These are phyloP conservation scores for Penicillium crustosum DNA, from an alignment of 2,329 filamentous ascomycete species.

Conservation along the genomic window DNA sequence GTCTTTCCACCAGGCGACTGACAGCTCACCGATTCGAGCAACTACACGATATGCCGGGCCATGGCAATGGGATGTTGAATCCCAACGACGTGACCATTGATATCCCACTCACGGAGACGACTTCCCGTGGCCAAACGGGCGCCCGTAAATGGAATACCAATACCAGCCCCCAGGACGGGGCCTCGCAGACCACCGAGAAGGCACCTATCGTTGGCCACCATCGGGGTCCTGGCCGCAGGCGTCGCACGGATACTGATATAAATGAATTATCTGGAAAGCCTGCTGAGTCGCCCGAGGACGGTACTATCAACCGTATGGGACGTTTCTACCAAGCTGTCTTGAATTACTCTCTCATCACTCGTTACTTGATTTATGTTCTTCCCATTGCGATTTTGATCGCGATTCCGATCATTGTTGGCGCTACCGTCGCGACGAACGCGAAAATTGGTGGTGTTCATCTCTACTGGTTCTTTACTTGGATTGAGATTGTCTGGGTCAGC, in stretches of 20 bases:
- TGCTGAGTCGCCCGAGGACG: slow-evolving; percentile 49
- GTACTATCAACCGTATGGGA: slow-evolving; percentile 59
- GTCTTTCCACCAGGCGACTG: slow-evolving; percentile 43
- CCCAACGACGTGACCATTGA: slow-evolving; percentile 59
- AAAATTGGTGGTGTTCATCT: slow-evolving; percentile 57
- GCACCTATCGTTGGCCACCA: slow-evolving; percentile 27
- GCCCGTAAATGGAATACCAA: slow-evolving; percentile 42
- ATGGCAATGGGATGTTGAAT: slow-evolving; percentile 42
- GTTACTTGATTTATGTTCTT: slow-evolving; percentile 63
- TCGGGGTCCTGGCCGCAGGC: slow-evolving; percentile 34
- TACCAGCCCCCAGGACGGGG: slow-evolving; percentile 29
- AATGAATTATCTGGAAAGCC: slow-evolving; percentile 33
- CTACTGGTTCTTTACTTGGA: slow-evolving; percentile 64
- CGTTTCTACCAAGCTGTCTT: slow-evolving; percentile 60
- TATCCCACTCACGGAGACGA: slow-evolving; percentile 60
- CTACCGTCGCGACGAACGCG: slow-evolving; percentile 49
- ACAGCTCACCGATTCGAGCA: slow-evolving; percentile 49
- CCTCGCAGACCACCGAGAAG: slow-evolving; percentile 25
- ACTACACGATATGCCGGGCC: slow-evolving; percentile 34
- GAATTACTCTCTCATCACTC: slow-evolving; percentile 62
- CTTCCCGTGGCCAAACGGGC: slow-evolving; percentile 49
- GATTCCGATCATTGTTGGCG: slow-evolving; percentile 63
- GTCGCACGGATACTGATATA: slow-evolving; percentile 27
- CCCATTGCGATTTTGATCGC: slow-evolving; percentile 60
- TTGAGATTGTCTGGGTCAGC: slow-evolving; percentile 64